Conservation (phyloP, 495 filamentous ascomycete species). For the Trichoderma erinaceum region DNA sequence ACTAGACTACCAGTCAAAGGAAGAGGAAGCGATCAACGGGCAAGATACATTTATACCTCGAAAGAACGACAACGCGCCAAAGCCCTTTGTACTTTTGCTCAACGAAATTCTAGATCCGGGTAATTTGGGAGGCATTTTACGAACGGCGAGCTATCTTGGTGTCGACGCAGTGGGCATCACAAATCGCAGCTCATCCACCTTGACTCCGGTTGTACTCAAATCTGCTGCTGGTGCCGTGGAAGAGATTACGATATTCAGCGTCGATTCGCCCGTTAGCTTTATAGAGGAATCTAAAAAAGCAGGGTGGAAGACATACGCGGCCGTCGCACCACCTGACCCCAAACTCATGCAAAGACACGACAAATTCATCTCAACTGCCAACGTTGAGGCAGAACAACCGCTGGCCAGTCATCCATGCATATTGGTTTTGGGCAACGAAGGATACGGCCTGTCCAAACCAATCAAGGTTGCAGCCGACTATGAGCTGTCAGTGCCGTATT, state of each 20-base stretch:
- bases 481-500: conserved; percentile 47
- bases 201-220: conserved; percentile 74
- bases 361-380: conserved; percentile 26
- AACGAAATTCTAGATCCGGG: conserved; percentile 84
- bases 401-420: conserved; percentile 59
- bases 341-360: conserved; percentile 14
- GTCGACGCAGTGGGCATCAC: conserved; percentile 69
- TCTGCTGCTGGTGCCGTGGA: conserved; percentile 83
- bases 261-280: conserved; percentile 60
- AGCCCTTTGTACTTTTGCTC: conserved; percentile 73
- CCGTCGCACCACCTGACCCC: conserved; percentile 47
- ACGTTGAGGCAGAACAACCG: conserved; percentile 40
- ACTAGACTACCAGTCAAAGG: conserved; percentile 61
- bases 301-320: conserved; percentile 82
- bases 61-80: conserved; percentile 42
- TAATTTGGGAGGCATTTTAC: conserved; percentile 84
- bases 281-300: conserved; percentile 56
- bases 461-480: conserved; percentile 59
- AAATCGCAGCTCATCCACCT: conserved; percentile 57
- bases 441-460: conserved; percentile 58
- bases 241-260: conserved; percentile 60
- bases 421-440: conserved; percentile 78
- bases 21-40: conserved; percentile 69
- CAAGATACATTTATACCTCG: conserved; percentile 34
- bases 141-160: conserved; percentile 80